phyloP scores from a whole-genome alignment of 23 red algal species.

The Gracilaria gracilis region DNA sequence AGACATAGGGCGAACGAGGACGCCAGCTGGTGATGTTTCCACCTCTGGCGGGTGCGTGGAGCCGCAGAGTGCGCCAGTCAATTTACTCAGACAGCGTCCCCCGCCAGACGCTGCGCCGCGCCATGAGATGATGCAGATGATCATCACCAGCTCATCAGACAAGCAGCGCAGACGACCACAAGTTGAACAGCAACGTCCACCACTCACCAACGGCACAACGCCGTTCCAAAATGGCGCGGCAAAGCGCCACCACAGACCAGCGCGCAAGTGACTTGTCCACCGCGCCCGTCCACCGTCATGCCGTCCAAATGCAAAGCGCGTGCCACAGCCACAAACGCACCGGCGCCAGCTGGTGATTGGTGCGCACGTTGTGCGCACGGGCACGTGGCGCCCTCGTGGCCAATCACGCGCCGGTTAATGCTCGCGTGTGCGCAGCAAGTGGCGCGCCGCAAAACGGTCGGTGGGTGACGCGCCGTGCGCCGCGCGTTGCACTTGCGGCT shows the following conservation, averaged over 20 bases:
- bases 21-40: too few relatives aligned
- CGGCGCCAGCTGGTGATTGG: too few relatives aligned
- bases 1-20: too few relatives aligned
- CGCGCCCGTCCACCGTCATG: neutral
- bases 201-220: neutral
- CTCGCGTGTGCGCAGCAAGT: neutral
- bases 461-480: slow-evolving; percentile 2
- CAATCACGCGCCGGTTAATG: neutral
- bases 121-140: too few relatives aligned
- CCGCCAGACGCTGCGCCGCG: too few relatives aligned
- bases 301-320: neutral
- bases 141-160: too few relatives aligned
- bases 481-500: slow-evolving; percentile 2
- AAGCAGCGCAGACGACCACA: too few relatives aligned
- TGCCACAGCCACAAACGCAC: neutral
- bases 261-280: neutral
- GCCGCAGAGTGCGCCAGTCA: too few relatives aligned
- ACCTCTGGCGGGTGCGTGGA: too few relatives aligned
- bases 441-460: neutral
- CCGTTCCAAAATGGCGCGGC: too few relatives aligned
- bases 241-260: neutral
- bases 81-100: too few relatives aligned
- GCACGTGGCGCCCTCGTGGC: neutral
- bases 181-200: neutral
- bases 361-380: too few relatives aligned